A percentile compares a stretch with the other conserved stretches of the same genome.
Conservation (phyloP, 2,329 filamentous ascomycete genomes). For the Neonectria sp. region DNA sequence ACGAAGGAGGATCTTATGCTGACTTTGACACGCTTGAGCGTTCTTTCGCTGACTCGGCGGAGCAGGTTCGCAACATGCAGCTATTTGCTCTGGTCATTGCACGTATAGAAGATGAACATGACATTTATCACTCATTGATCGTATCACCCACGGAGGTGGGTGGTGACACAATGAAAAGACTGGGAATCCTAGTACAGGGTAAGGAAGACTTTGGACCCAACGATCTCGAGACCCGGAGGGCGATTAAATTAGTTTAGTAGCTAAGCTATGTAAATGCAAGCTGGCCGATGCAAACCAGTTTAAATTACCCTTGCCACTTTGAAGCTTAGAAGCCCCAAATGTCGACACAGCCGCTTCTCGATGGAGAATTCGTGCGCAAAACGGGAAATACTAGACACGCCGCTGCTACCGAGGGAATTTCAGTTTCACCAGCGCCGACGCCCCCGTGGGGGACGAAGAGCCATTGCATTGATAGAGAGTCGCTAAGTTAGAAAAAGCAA, state of each 20-base stretch:
- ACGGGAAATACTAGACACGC: too few species aligned
- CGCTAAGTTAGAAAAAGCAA: background rate
- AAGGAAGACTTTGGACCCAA: background rate
- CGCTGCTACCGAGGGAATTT: too few species aligned
- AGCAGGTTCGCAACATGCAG: conserved; percentile 1
- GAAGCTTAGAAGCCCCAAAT: too few species aligned
- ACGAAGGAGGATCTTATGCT: background rate
- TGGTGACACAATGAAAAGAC: background rate
- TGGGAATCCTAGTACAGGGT: background rate
- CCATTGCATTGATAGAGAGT: too few species aligned
- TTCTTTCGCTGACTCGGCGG: conserved; percentile 7
- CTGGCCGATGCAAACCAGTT: too few species aligned
- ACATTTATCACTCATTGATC: background rate
- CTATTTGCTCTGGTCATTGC: conserved; percentile 15
- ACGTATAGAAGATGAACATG: background rate
- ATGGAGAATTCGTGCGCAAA: too few species aligned
- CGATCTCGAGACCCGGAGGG: background rate
- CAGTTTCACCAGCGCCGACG: too few species aligned
- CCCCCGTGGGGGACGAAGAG: too few species aligned
- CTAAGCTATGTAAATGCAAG: too few species aligned
- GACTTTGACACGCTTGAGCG: conserved; percentile 12
- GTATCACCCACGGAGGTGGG: background rate
- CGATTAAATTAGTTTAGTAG: background rate
- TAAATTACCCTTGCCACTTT: too few species aligned
- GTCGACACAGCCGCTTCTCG: too few species aligned